phyloP scores from a whole-genome alignment of 352 stramenopile species.

The Lagenidium sp. region DNA sequence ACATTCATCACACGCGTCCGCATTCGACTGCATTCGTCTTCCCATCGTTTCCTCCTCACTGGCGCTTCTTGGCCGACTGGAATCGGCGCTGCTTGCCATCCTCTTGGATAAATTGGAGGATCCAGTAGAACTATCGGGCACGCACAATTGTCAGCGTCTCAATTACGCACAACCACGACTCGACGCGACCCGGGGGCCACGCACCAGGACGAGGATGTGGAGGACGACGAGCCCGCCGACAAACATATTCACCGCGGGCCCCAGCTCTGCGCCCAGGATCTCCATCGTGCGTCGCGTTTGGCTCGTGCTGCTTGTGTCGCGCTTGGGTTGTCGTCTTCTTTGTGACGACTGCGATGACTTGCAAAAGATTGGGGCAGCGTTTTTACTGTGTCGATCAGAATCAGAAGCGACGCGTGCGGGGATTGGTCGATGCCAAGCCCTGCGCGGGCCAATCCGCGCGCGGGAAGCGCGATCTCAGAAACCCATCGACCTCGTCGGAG shows the following conservation, averaged over 20 bases:
- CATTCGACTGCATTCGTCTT: background rate
- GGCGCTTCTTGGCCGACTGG: conserved; percentile 42
- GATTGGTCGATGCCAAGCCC: no score
- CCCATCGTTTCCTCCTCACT: conserved; percentile 20
- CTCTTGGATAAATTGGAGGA: conserved; percentile 43
- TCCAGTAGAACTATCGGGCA: conserved; percentile 39
- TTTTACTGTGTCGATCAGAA: no score
- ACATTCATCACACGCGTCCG: background rate
- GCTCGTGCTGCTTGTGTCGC: no score
- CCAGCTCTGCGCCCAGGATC: conserved; percentile 18
- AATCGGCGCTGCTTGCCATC: conserved; percentile 26
- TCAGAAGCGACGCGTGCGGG: no score
- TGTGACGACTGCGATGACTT: no score
- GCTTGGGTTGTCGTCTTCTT: no score
- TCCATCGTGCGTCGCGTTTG: conserved; percentile 6
- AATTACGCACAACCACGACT: conserved; percentile 1
- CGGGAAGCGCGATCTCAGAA: no score
- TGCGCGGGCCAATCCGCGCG: no score
- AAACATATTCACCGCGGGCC: conserved; percentile 45
- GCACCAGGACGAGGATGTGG: conserved; percentile 65
- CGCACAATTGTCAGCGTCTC: background rate
- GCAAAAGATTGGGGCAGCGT: no score
- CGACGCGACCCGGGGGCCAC: conserved; percentile 12
- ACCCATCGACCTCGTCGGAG: no score
- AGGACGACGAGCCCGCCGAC: conserved; percentile 54